Conservation (phyloP, 768 basidiomycete genomes). For the Psilocybe sp. region DNA sequence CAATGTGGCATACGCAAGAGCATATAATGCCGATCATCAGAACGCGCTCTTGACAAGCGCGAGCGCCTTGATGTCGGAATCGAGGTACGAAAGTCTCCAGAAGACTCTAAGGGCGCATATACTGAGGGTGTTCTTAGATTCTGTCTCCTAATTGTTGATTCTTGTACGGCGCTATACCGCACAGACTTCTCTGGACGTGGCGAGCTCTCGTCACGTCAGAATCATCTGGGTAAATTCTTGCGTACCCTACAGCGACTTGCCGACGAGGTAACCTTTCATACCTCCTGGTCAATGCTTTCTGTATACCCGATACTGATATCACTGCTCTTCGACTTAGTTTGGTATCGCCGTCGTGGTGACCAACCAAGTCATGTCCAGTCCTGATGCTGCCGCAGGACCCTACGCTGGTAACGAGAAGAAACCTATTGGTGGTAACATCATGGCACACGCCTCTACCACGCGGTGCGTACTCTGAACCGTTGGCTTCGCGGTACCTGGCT, state of each 20-base stretch:
- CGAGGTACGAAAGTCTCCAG: slow-evolving; percentile 56
- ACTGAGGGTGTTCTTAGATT: slow-evolving; percentile 55
- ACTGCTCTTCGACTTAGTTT: slow-evolving; percentile 51
- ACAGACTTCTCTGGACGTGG: slow-evolving; percentile 96
- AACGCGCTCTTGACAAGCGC: slow-evolving; percentile 85
- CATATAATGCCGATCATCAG: slow-evolving; percentile 99
- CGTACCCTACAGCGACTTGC: slow-evolving; percentile 90
- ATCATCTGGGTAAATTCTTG: slow-evolving; percentile 93
- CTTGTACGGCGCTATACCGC: slow-evolving; percentile 91
- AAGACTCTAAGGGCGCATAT: neutral
- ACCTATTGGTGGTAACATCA: slow-evolving; percentile 98
- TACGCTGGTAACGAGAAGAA: slow-evolving; percentile 93
- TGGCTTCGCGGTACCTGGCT: neutral
- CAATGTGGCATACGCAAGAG: slow-evolving; percentile 97
- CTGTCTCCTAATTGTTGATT: slow-evolving; percentile 94
- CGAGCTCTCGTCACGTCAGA: slow-evolving; percentile 92
- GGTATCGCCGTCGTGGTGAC: slow-evolving; percentile 97
- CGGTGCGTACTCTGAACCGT: slow-evolving; percentile 46
- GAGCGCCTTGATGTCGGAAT: slow-evolving; percentile 99
- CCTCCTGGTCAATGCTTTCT: slow-evolving; percentile 6
- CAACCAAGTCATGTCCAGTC: slow-evolving; percentile 99
- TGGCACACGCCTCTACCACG: slow-evolving; percentile 98
- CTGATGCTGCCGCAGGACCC: slow-evolving; percentile 88
- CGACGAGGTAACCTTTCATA: slow-evolving; percentile 69
- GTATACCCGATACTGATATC: neutral